Percentiles rank a stretch among this genome's conserved stretches.
These are phyloP conservation scores for Saussurea involucrata DNA, from an alignment of 129 eudicot genomes.

Conservation along the genomic window DNA sequence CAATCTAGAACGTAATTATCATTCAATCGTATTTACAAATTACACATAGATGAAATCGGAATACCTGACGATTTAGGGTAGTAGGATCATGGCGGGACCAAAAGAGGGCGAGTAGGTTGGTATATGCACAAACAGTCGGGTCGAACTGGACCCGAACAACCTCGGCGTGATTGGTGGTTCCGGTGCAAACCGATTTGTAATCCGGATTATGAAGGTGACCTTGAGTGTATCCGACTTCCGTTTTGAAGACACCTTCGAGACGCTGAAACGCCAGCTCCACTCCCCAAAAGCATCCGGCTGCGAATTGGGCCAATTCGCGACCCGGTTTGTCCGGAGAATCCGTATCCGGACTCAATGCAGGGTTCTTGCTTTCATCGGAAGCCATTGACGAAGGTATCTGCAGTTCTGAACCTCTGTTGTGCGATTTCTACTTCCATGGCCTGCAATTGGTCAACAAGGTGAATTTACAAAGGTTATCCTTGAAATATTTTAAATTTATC, in stretches of 20 bases:
- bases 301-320: conserved; percentile 71
- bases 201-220: conserved; percentile 70
- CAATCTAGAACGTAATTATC: neutral
- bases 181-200: conserved; percentile 66
- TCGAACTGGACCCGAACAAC: conserved; percentile 84
- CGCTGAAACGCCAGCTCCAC: conserved; percentile 85
- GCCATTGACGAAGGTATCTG: conserved; percentile 30
- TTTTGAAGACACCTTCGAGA: conserved; percentile 60
- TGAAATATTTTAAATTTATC: neutral
- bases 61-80: conserved; percentile 90
- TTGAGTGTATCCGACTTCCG: conserved; percentile 91
- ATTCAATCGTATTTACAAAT: neutral
- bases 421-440: neutral
- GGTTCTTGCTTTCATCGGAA: conserved; percentile 38
- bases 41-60: neutral
- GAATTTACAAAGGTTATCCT: neutral
- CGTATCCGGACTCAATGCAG: conserved; percentile 56
- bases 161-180: conserved; percentile 72
- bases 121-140: conserved; percentile 69
- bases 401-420: neutral
- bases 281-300: conserved; percentile 93
- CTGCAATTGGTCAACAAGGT: neutral
- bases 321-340: conserved; percentile 52
- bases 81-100: conserved; percentile 97
- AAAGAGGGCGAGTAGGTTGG: conserved; percentile 59